Conservation (phyloP, 257 asterid genomes). For the Nicotiana otophora region DNA sequence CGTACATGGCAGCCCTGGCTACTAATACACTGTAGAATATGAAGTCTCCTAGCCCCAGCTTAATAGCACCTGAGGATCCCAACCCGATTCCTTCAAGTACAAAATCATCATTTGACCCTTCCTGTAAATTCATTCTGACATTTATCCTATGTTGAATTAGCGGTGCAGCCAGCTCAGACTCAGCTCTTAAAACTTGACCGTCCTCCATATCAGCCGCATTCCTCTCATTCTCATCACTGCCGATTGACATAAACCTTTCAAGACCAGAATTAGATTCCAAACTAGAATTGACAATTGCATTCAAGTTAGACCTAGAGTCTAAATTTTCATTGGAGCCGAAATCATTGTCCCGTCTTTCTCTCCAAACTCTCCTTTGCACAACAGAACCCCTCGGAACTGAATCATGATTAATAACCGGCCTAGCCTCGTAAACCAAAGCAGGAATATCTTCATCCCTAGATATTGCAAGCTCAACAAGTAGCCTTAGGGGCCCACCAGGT, state of each 20-base stretch:
- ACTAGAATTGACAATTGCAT: slow-evolving; percentile 10
- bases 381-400: slow-evolving; percentile 23
- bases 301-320: slow-evolving; percentile 13
- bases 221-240: slow-evolving; percentile 29
- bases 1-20: slow-evolving; percentile 96
- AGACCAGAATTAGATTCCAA: slow-evolving; percentile 2
- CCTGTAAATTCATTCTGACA: slow-evolving; percentile 40
- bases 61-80: slow-evolving; percentile 91
- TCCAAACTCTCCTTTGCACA: slow-evolving; percentile 70
- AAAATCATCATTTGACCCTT: slow-evolving; percentile 39
- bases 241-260: background rate
- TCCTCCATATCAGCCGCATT: slow-evolving; percentile 37
- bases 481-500: slow-evolving; percentile 93
- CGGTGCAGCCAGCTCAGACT: slow-evolving; percentile 70
- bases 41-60: slow-evolving; percentile 94
- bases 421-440: slow-evolving; percentile 94
- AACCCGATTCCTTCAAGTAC: slow-evolving; percentile 81
- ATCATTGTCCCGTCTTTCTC: slow-evolving; percentile 36
- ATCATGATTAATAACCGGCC: slow-evolving; percentile 46
- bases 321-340: slow-evolving; percentile 21
- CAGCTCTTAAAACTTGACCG: slow-evolving; percentile 29
- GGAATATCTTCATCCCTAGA: slow-evolving; percentile 97
- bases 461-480: slow-evolving; percentile 90
- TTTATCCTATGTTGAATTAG: slow-evolving; percentile 55
- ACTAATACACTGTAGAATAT: slow-evolving; percentile 92